Evolutionary conservation across 2,329 filamentous ascomycete genomes (phyloP).

Genomic region (Sclerotinia minor): DNA sequence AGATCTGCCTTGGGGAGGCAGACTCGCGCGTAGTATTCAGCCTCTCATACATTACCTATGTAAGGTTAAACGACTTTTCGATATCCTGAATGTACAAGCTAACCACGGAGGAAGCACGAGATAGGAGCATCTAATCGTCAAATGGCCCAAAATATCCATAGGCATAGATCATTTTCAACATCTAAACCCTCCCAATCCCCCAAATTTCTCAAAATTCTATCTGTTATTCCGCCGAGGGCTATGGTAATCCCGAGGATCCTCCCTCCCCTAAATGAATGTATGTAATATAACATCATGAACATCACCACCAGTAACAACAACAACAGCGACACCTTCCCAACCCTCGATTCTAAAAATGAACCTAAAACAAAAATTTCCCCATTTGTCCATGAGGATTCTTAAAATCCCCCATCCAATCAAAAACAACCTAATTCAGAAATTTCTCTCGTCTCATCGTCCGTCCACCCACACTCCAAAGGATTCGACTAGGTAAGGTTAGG

Average conservation of each 20-base stretch:
- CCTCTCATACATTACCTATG: not conserved
- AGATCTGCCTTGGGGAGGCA: slow-evolving; percentile 20
- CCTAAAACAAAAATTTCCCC: not conserved
- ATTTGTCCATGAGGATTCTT: not conserved
- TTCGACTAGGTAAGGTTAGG: not conserved
- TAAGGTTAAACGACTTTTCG: not conserved
- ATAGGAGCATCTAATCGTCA: not conserved
- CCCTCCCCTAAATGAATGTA: slow-evolving; percentile 8
- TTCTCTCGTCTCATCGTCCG: not conserved
- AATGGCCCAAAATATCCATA: not conserved
- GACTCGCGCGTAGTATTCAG: not conserved
- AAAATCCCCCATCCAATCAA: not conserved
- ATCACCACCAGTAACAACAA: not conserved
- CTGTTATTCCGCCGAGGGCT: slow-evolving; percentile 19
- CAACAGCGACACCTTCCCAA: not conserved
- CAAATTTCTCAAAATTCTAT: not conserved
- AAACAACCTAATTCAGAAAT: not conserved
- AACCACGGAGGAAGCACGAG: not conserved
- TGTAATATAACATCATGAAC: not conserved
- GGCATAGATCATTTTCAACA: not conserved
- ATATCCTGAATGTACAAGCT: not conserved
- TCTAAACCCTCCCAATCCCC: not conserved
- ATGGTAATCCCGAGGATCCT: slow-evolving; percentile 10
- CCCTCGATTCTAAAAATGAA: slow-evolving; percentile 20
- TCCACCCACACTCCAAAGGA: slow-evolving; percentile 5